Evolutionary conservation across 768 basidiomycete genomes (phyloP), one percentile per base, ranked within the genome.

Genomic region (Suillus ampliporus): DNA sequence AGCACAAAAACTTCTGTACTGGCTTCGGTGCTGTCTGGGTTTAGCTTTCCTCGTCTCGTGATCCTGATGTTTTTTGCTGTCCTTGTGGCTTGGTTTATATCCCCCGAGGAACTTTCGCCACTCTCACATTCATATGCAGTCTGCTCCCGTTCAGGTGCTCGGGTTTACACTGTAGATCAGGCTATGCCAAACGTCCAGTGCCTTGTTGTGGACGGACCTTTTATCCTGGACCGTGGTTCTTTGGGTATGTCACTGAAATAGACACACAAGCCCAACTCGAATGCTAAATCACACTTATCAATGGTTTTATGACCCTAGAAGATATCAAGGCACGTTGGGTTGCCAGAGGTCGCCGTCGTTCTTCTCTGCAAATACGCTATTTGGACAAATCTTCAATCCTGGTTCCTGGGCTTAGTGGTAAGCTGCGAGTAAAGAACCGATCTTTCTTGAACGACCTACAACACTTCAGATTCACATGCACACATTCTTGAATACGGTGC

Each of bases 401-500:
- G 48, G 82, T 92, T 50, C 92, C 91, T 14, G 91, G 91, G 1
- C 71, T 93, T 61, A 89, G 83, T 71, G 90, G 89, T 90, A 66
- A 68, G 85, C 78, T 44, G 31, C 35, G 23, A 54, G 15, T 54
- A 41, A 46, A n/a, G 37, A 21, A 58, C 40, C 48, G 38, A 31
- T 43, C 63, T 58, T 15, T 38, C 37, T 52, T 21, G 35, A 10
- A 44, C 47, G 15, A 34, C 28, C 21, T 23, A 59, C 61, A 52
- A 61, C 2, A 10, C 60, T 40, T n/a, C 67, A 90, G 92, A 94
- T 75, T 89, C 91, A 4, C 92, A 94, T 75, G 88, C 80, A 0
- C 92, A 94, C 69, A 84, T 91, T 38, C 79, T 94, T 3, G 90
- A 91, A 73, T 92, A 92, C 69, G 92, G 92, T 14, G 87, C 87